These are phyloP conservation scores for Neurospora sp. DNA, from an alignment of 495 filamentous ascomycete species.

Conservation along the genomic window DNA sequence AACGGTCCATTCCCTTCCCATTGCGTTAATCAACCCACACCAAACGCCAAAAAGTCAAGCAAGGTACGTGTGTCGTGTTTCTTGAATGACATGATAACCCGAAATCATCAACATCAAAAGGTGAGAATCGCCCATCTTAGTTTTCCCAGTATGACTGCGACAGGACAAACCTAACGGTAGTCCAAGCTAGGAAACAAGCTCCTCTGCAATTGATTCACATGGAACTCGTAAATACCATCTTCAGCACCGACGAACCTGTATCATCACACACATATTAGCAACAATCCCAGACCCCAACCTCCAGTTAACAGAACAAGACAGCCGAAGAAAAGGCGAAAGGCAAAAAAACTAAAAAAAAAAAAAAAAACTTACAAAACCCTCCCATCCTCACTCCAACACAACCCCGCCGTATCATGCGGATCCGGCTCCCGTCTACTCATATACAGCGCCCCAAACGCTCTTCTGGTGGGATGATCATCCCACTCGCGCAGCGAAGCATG, in stretches of 20 bases:
- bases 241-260: conserved; percentile 58
- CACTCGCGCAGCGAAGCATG: conserved; percentile 15
- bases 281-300: too few species aligned
- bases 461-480: conserved; percentile 15
- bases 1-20: background rate
- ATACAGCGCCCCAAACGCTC: conserved; percentile 9
- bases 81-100: background rate
- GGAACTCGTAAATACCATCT: conserved; percentile 65
- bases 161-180: conserved; percentile 33
- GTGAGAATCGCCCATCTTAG: background rate
- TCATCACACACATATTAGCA: too few species aligned
- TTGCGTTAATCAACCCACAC: background rate
- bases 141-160: background rate
- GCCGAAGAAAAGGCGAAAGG: background rate
- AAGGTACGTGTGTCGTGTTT: background rate
- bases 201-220: conserved; percentile 53
- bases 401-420: conserved; percentile 50
- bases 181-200: conserved; percentile 54
- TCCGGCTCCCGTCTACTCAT: conserved; percentile 22
- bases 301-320: too few species aligned
- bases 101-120: background rate
- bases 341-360: conserved; percentile 2
- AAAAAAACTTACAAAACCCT: conserved; percentile 51
- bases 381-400: conserved; percentile 63
- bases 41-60: background rate